These are phyloP conservation scores for Lasiodiplodia gonubiensis DNA, from an alignment of 2,329 filamentous ascomycete genomes.

Conservation along the genomic window DNA sequence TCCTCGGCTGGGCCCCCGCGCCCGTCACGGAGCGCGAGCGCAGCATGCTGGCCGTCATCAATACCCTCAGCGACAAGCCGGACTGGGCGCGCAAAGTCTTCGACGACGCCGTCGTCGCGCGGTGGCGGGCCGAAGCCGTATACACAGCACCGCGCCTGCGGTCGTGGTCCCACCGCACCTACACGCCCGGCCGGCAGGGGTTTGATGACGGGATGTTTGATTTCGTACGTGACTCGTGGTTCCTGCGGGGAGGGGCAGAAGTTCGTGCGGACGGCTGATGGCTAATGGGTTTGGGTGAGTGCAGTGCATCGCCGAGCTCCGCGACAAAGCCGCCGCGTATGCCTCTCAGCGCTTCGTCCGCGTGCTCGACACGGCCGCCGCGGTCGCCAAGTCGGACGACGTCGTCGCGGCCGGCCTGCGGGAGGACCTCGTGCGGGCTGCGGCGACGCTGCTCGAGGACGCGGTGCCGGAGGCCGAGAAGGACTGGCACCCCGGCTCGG, in stretches of 20 bases:
- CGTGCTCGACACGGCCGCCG: conserved; percentile 51
- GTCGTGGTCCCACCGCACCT: neutral
- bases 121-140: conserved; percentile 41
- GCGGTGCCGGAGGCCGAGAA: conserved; percentile 52
- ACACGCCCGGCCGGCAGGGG: conserved; percentile 22
- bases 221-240: conserved; percentile 20
- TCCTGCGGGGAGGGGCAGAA: neutral
- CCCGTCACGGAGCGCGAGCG: conserved; percentile 45
- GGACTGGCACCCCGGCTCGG: conserved; percentile 67
- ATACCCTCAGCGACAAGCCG: conserved; percentile 48
- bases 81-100: conserved; percentile 50
- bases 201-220: conserved; percentile 31
- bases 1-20: conserved; percentile 42
- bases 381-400: conserved; percentile 61
- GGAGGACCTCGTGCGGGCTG: conserved; percentile 50
- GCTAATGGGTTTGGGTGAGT: conserved; percentile 2
- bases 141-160: neutral
- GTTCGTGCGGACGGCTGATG: too few species aligned
- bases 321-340: conserved; percentile 55
- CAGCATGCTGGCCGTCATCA: conserved; percentile 48
- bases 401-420: conserved; percentile 47
- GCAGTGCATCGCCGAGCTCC: conserved; percentile 52
- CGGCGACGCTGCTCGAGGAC: conserved; percentile 55
- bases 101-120: conserved; percentile 39
- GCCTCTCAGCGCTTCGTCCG: conserved; percentile 48